A percentile compares a stretch with the other conserved stretches of the same genome.
These are phyloP conservation scores for Melastoma candidum DNA, from an alignment of 441 rosid genomes.

Conservation along the genomic window DNA sequence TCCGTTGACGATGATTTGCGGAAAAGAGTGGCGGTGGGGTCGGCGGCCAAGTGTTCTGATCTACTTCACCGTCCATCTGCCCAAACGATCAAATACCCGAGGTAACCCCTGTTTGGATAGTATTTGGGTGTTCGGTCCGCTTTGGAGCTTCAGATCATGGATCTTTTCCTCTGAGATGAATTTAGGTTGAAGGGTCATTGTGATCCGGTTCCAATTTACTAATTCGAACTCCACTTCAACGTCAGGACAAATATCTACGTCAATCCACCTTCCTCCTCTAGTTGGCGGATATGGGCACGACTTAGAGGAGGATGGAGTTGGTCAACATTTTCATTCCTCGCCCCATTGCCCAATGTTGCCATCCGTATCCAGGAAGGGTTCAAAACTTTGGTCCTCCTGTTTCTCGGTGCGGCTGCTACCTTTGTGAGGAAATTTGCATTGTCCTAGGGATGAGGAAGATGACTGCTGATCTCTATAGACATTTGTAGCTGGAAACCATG, in stretches of 20 bases:
- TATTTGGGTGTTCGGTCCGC: too few species aligned
- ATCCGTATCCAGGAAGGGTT: constrained; percentile 78
- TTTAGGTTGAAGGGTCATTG: too few species aligned
- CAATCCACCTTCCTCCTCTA: constrained; percentile 80
- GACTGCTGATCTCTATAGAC: constrained; percentile 21
- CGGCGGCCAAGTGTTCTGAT: too few species aligned
- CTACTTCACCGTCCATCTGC: too few species aligned
- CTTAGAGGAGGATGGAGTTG: constrained; percentile 76
- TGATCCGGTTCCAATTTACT: too few species aligned
- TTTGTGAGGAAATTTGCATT: constrained; percentile 42
- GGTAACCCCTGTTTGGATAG: too few species aligned
- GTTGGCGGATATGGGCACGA: constrained; percentile 91
- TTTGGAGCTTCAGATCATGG: too few species aligned
- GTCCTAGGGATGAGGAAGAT: constrained; percentile 62
- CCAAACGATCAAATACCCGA: too few species aligned
- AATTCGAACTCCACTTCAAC: background rate
- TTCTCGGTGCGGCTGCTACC: constrained; percentile 75
- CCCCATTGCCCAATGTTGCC: constrained; percentile 74
- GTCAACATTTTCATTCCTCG: constrained; percentile 86
- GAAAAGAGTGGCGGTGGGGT: too few species aligned
- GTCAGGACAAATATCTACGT: constrained; percentile 80
- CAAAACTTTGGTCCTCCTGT: constrained; percentile 52
- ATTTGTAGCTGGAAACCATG: too few species aligned
- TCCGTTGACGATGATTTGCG: too few species aligned
- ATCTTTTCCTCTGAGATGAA: too few species aligned